phyloP scores from a whole-genome alignment of 2,329 filamentous ascomycete genomes.

The Paradendryphiella salina region DNA sequence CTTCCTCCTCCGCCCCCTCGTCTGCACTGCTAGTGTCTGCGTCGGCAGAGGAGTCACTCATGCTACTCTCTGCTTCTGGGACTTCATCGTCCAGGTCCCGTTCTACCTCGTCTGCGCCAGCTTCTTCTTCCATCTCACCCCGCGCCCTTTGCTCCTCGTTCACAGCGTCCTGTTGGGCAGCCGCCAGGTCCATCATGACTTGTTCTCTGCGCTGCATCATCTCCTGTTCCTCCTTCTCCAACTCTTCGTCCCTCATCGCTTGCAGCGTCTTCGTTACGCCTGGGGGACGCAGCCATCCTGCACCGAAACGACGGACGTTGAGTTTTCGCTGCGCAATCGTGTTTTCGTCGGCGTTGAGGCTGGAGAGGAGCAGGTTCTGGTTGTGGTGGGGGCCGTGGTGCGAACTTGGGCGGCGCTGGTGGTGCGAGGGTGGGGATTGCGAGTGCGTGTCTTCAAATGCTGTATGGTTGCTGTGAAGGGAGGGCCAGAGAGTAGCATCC shows the following conservation, averaged over 20 bases:
- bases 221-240: slow-evolving; percentile 84
- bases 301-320: slow-evolving; percentile 85
- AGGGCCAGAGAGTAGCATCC: slow-evolving; percentile 41
- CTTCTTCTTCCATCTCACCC: slow-evolving; percentile 46
- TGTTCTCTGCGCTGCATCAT: slow-evolving; percentile 72
- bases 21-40: slow-evolving; percentile 43
- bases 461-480: slow-evolving; percentile 25
- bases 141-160: slow-evolving; percentile 48
- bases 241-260: slow-evolving; percentile 84
- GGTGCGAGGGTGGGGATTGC: slow-evolving; percentile 24
- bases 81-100: slow-evolving; percentile 50
- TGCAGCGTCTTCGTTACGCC: slow-evolving; percentile 88
- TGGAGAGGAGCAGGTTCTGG: slow-evolving; percentile 57
- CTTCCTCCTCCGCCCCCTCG: slow-evolving; percentile 3
- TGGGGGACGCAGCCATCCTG: slow-evolving; percentile 85
- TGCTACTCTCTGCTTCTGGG: slow-evolving; percentile 40
- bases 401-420: slow-evolving; percentile 24
- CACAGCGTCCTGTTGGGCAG: slow-evolving; percentile 54
- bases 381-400: slow-evolving; percentile 22
- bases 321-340: slow-evolving; percentile 74
- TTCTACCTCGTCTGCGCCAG: slow-evolving; percentile 29
- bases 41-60: slow-evolving; percentile 23
- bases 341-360: slow-evolving; percentile 75
- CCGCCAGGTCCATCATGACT: slow-evolving; percentile 71
- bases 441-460: slow-evolving; percentile 25